A percentile compares a stretch with the other conserved stretches of the same genome.
phyloP scores from a whole-genome alignment of 352 stramenopile genomes.

The Pythium coloratum region DNA sequence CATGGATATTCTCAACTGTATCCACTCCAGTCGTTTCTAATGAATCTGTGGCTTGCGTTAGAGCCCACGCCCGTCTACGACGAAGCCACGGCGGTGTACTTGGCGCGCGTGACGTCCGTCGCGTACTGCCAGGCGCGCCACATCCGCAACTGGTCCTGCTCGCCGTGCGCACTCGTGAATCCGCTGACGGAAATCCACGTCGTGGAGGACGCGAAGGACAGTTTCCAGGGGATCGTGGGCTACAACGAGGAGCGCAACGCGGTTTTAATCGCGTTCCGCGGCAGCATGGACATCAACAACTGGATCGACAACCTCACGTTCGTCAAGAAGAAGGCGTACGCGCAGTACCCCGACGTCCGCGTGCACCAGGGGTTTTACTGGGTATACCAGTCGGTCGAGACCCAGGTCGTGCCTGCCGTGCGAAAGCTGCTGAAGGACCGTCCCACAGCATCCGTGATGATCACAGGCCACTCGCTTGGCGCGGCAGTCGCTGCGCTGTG shows the following conservation, averaged over 20 bases:
- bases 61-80: conserved; percentile 44
- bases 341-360: conserved; percentile 50
- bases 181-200: conserved; percentile 48
- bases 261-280: conserved; percentile 75
- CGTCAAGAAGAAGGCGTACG: conserved; percentile 68
- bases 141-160: conserved; percentile 76
- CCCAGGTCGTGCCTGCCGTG: conserved; percentile 46
- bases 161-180: conserved; percentile 61
- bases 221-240: conserved; percentile 78
- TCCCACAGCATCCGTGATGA: conserved; percentile 47
- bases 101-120: conserved; percentile 75
- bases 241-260: conserved; percentile 56
- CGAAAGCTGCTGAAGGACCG: conserved; percentile 34
- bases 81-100: conserved; percentile 62
- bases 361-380: conserved; percentile 85
- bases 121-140: conserved; percentile 70
- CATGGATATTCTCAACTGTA: too few relatives aligned
- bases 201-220: conserved; percentile 69
- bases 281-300: conserved; percentile 81
- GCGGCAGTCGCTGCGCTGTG: conserved; percentile 72
- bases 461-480: conserved; percentile 77
- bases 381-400: conserved; percentile 66
- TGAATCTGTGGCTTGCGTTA: background rate
- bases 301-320: conserved; percentile 88
- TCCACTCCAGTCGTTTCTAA: too few relatives aligned